Evolutionary conservation across 768 basidiomycete species (phyloP), one percentile per base, ranked within the genome.

Genomic region (Chlorophyllum brunneum): DNA sequence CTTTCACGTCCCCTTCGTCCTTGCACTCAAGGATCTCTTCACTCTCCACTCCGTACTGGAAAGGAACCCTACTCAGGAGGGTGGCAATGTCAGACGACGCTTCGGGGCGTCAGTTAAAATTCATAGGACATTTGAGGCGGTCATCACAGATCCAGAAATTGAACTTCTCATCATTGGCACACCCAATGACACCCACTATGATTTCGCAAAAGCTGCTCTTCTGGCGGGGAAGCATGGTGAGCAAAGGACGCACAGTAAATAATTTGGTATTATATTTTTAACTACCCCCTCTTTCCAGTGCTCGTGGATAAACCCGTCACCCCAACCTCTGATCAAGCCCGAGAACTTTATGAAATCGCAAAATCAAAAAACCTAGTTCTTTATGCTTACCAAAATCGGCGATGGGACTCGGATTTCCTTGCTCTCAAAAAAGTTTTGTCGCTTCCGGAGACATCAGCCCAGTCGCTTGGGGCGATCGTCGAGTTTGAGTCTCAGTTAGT

Each of bases 261-360:
- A 23, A 29, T 33, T 13, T 39, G 11, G 13, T 22, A 26, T 55
- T 22, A 22, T n/a, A 29, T 5, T 10, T 30, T 16, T 18, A 3
- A n/a, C 42, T 20, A 26, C 48, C 43, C 29, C 34, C 30, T 16
- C 29, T 45, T 29, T 34, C 26, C 53, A 86, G 88, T 88, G 15
- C 80, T 91, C 34, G 83, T 91, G 31, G 89, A 91, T 61, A 92
- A 92, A 63, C 89, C 89, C 3, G 76, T 89, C 15, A 82, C 85
- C 2, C 74, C 86, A 2, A 83, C 80, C 1, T 69, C 68, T 1
- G 65, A 68, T 13, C 75, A 90, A 60, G 86, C 86, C 3, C 67
- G 64, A 47, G 81, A 85, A 55, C 79, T 92, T 24, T 78, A 76
- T 11, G 65, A 65, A 10, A 67, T 90, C 37, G 86, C 88, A 2